A percentile compares a stretch with the other conserved stretches of the same genome.
Conservation (phyloP, 441 rosid genomes). For the Mallotus japonicus region DNA sequence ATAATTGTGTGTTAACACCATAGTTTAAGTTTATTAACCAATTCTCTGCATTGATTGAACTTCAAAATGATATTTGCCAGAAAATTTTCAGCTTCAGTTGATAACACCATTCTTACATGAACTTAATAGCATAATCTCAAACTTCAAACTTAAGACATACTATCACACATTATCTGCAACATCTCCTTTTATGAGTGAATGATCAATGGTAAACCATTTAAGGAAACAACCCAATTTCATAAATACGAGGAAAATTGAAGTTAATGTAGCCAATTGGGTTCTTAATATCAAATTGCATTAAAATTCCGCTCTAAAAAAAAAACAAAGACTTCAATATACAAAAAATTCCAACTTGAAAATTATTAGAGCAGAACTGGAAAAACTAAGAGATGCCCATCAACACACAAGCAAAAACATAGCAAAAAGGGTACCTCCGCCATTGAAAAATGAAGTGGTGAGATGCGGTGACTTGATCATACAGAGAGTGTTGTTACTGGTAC, state of each 20-base stretch:
- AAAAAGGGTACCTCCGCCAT: conserved; percentile 41
- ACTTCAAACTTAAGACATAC: not conserved
- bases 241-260: not conserved
- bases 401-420: not conserved
- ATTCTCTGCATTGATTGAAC: not conserved
- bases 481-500: conserved; percentile 28
- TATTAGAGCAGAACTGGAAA: not conserved
- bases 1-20: not conserved
- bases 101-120: not conserved
- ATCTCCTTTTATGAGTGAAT: not conserved
- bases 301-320: not conserved
- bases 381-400: conserved; percentile 2
- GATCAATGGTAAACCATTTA: not conserved
- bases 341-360: not conserved
- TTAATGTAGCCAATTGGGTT: not conserved
- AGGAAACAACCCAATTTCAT: not conserved
- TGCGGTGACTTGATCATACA: conserved; percentile 34
- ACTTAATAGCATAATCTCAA: not conserved
- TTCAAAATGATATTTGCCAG: not conserved
- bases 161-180: not conserved
- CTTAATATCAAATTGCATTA: not conserved
- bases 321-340: not conserved
- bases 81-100: not conserved
- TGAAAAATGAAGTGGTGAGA: conserved; percentile 44
- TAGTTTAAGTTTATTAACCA: not conserved